Evolutionary conservation across 208 protist species (phyloP).

Genomic region (Leishmania martiniquensis): DNA sequence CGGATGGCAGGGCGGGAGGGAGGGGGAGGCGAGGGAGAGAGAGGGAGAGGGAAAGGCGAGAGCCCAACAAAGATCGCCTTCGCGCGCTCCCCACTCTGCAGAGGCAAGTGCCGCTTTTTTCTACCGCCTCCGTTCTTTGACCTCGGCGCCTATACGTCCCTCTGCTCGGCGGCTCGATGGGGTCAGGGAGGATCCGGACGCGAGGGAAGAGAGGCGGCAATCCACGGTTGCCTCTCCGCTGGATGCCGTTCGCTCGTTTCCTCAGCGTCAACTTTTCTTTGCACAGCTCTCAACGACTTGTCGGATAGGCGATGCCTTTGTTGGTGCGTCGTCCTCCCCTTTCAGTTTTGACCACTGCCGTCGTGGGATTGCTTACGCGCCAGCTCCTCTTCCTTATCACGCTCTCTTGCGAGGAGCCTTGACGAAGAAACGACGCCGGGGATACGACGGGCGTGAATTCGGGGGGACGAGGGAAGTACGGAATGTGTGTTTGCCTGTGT

Average conservation of each 20-base stretch:
- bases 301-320: not conserved
- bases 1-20: not conserved
- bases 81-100: not conserved
- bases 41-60: not conserved
- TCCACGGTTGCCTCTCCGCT: not conserved
- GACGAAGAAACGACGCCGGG: not conserved
- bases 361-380: too few relatives aligned
- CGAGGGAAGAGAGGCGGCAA: not conserved
- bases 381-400: too few relatives aligned
- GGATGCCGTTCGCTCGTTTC: not conserved
- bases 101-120: not conserved
- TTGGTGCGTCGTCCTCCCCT: not conserved
- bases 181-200: not conserved
- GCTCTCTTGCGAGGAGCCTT: not conserved
- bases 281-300: not conserved
- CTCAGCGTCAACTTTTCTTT: not conserved
- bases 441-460: not conserved
- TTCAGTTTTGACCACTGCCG: too few relatives aligned
- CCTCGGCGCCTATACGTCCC: not conserved
- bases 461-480: not conserved
- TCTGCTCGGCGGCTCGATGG: not conserved
- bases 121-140: not conserved
- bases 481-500: too few relatives aligned
- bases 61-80: not conserved
- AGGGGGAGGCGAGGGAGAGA: too few relatives aligned